These are phyloP conservation scores for Colletotrichum costaricense DNA, from an alignment of 2,329 filamentous ascomycete genomes.

Conservation along the genomic window DNA sequence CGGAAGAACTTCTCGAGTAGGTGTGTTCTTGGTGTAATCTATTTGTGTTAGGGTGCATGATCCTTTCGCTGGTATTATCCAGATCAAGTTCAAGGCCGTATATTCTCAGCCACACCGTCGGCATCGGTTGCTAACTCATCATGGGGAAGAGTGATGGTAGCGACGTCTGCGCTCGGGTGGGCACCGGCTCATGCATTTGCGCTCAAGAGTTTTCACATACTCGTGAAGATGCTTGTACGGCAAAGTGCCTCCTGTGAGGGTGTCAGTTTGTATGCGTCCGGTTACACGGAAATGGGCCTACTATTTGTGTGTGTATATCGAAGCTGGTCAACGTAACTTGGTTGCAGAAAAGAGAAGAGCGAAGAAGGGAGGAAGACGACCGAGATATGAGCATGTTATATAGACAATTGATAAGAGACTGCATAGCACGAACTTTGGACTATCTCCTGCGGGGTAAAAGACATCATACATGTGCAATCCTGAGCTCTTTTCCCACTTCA, in stretches of 20 bases:
- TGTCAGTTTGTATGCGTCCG: constrained; percentile 22
- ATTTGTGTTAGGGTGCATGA: constrained; percentile 71
- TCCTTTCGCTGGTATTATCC: constrained; percentile 99
- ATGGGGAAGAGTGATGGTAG: constrained; percentile 22
- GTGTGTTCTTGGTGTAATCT: background rate
- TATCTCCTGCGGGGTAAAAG: constrained; percentile 33
- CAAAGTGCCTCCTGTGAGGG: constrained; percentile 13
- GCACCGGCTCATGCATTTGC: constrained; percentile 72
- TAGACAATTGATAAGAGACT: constrained; percentile 16
- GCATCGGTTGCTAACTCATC: constrained; percentile 44
- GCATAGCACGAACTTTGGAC: background rate
- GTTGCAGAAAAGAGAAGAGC: fast-evolving
- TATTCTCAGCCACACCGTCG: constrained; percentile 74
- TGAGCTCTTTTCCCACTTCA: background rate
- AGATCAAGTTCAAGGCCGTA: constrained; percentile 96
- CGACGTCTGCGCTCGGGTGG: constrained; percentile 39
- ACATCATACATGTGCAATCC: constrained; percentile 5
- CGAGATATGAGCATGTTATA: background rate
- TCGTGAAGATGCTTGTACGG: background rate
- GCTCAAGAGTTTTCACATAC: constrained; percentile 27
- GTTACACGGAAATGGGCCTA: constrained; percentile 14
- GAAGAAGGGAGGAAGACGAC: fast-evolving
- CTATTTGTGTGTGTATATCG: constrained; percentile 4
- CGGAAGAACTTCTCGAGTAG: background rate
- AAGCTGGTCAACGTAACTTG: background rate